phyloP scores from a whole-genome alignment of 2,329 filamentous ascomycete species.

The Aspergillus pseudonomiae region DNA sequence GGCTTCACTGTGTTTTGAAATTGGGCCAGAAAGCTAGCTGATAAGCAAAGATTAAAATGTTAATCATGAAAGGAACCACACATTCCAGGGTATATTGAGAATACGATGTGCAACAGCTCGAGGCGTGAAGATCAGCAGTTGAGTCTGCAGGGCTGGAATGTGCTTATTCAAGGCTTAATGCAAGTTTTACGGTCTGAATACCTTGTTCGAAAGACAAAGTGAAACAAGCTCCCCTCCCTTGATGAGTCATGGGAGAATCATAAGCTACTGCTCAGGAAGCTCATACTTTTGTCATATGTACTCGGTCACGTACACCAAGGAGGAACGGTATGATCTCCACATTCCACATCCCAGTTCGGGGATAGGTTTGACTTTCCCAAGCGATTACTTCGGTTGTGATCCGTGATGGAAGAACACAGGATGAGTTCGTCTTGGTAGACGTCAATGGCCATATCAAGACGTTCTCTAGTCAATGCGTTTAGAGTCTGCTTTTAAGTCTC shows the following conservation, averaged over 20 bases:
- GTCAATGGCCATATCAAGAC: not conserved
- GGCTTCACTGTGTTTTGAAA: not conserved
- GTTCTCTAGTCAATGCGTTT: not conserved
- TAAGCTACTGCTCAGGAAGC: not conserved
- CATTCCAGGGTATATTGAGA: constrained; percentile 26
- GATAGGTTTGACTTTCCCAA: not conserved
- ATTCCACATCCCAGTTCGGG: constrained; percentile 9
- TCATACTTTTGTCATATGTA: constrained; percentile 7
- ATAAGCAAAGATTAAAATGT: not conserved
- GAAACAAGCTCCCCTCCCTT: not conserved
- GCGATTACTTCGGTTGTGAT: not conserved
- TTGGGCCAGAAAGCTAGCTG: not conserved
- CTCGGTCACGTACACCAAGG: not conserved
- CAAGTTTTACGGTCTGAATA: not conserved
- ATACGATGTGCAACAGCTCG: not conserved
- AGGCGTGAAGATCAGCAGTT: not conserved
- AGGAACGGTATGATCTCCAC: not conserved
- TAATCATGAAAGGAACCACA: not conserved
- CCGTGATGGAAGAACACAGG: not conserved
- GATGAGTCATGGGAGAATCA: not conserved
- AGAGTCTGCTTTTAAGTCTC: not conserved
- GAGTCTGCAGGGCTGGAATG: constrained; percentile 16
- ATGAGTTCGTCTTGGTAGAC: not conserved
- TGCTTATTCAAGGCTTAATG: not conserved
- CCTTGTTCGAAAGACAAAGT: not conserved